Evolutionary conservation across 2,329 filamentous ascomycete species (phyloP).

Genomic region (Teratosphaeria pseudoeucalypti): DNA sequence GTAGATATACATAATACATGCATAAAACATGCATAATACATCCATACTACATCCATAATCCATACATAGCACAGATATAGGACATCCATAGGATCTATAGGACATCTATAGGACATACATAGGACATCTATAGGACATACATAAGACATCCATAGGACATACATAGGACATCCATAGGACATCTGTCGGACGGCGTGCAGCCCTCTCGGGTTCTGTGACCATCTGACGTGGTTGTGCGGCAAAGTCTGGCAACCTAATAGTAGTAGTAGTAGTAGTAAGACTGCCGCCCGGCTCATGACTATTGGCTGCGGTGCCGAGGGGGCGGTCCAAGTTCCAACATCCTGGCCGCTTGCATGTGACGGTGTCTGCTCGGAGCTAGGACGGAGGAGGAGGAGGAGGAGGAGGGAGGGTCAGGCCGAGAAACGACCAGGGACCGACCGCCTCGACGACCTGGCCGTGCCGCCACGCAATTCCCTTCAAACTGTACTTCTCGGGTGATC

Average conservation of each 20-base stretch:
- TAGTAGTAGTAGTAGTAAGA: too few relatives aligned
- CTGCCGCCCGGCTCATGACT: background rate
- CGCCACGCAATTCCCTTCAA: conserved; percentile 1
- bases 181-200: background rate
- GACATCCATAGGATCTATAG: too few relatives aligned
- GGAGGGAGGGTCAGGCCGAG: background rate
- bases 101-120: too few relatives aligned
- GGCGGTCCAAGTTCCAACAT: background rate
- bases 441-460: background rate
- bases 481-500: conserved; percentile 3
- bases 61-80: too few relatives aligned
- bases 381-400: too few relatives aligned
- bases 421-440: background rate
- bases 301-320: background rate
- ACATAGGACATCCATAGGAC: too few relatives aligned
- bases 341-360: conserved; percentile 2
- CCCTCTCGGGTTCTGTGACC: background rate
- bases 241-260: background rate
- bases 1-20: too few relatives aligned
- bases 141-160: too few relatives aligned
- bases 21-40: too few relatives aligned
- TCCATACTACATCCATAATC: too few relatives aligned
- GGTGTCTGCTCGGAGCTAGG: background rate
- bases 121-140: too few relatives aligned
- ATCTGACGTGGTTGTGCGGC: background rate